Evolutionary conservation across 805 yeast species (phyloP), one percentile per base, ranked within the genome.

Genomic region (Kazachstania psychrophila): DNA sequence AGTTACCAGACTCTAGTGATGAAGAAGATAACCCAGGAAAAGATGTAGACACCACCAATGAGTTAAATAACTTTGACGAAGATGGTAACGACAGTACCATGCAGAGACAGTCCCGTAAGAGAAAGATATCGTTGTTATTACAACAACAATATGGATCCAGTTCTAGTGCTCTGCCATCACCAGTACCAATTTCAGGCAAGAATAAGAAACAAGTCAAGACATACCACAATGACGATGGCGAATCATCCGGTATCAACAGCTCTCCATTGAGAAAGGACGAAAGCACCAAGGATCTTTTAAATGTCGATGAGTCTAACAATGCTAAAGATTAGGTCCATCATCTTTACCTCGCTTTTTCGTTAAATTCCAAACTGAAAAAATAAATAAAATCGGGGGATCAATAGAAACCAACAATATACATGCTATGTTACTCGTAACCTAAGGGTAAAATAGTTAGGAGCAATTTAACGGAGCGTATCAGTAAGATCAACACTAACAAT

Each of bases 91-190:
- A 52, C 11, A 54, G 58, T 31, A 54, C 60, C 2, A 37, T 51
- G 17, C 57, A 54, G 31, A 44, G 54, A 23, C 58, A 55, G 33
- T 41, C 54, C 11, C 49, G 52, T 10, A 54, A 54, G 37, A 46
- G 61, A 26, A 58, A 58, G 34, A 49, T 54, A 3, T 58, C 63
- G 26, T 26, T 58, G 22, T 39, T 51, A 17, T 34, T 58, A 28
- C 61, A 56, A 36, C 60, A 54, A 38, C 54, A 56, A 32, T 58
- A 51, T 37, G 60, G 53, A 5, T 56, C 61, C 4, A 53, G 58
- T 35, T 55, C 60, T 10, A 51, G 56, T 28, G 48, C 46, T 16
- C 31, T 51, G 18, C 56, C 56, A 9, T 52, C 59, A 5, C 58
- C 57, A 13, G 41, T 34, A 15, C 25, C 33, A 19, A 10, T 28